A percentile compares a stretch with the other conserved stretches of the same genome.
phyloP scores from a whole-genome alignment of 495 filamentous ascomycete genomes.

The Aspergillus funiculosus region DNA sequence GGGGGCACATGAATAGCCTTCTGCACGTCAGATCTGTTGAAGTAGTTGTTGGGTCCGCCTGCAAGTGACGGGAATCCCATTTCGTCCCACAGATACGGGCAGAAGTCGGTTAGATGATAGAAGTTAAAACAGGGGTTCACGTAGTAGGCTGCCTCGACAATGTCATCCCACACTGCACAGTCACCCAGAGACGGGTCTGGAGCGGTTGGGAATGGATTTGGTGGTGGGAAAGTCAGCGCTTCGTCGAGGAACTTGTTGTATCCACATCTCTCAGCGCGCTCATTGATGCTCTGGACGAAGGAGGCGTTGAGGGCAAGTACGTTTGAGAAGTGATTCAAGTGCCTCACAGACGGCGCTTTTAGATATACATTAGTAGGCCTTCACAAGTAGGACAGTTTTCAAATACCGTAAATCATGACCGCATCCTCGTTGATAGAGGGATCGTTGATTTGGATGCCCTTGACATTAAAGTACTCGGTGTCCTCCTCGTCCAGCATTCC shows the following conservation, averaged over 20 bases:
- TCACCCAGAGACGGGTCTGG: conserved; percentile 25
- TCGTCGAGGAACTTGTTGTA: conserved; percentile 56
- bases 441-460: conserved; percentile 66
- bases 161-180: conserved; percentile 55
- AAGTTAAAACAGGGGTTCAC: conserved; percentile 79
- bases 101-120: conserved; percentile 69
- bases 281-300: conserved; percentile 54
- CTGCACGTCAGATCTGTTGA: conserved; percentile 73
- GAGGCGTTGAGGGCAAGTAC: conserved; percentile 63
- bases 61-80: conserved; percentile 67
- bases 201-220: conserved; percentile 47
- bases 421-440: conserved; percentile 52
- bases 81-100: conserved; percentile 65
- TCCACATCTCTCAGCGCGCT: conserved; percentile 53
- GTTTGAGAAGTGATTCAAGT: conserved; percentile 54
- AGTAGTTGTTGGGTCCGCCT: conserved; percentile 58
- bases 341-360: conserved; percentile 58
- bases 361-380: no score
- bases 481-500: conserved; percentile 68
- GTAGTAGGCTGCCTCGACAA: conserved; percentile 48
- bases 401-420: conserved; percentile 33
- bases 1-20: conserved; percentile 63
- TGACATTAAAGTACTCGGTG: conserved; percentile 58
- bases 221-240: conserved; percentile 64
- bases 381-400: no score